Percentiles rank a stretch among this genome's conserved stretches.
Conservation (phyloP, 106 monocot genomes). For the Platanthera zijinensis region DNA sequence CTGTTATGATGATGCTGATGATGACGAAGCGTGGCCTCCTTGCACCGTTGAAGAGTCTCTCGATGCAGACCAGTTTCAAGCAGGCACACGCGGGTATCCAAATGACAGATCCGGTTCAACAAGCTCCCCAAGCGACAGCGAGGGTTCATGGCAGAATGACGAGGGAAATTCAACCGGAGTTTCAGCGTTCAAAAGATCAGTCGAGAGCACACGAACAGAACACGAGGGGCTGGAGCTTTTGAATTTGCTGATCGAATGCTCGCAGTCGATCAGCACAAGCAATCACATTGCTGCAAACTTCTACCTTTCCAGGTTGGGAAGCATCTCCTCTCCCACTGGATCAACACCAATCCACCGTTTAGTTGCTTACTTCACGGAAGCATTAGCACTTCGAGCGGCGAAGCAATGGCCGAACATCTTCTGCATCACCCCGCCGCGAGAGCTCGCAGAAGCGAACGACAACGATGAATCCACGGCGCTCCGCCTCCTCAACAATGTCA, state of each 20-base stretch:
- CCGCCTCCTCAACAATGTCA: conserved; percentile 43
- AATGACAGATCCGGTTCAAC: not conserved
- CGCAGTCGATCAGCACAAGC: conserved; percentile 1
- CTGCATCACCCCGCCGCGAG: conserved; percentile 28
- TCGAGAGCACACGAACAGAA: not conserved
- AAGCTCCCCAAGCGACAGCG: not conserved
- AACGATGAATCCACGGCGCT: conserved; percentile 34
- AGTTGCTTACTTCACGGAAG: conserved; percentile 68
- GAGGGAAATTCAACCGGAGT: not conserved
- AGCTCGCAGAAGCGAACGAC: conserved; percentile 13
- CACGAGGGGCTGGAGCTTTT: conserved; percentile 2
- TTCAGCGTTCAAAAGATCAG: not conserved
- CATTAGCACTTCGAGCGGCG: conserved; percentile 31
- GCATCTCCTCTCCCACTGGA: conserved; percentile 42
- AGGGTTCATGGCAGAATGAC: not conserved
- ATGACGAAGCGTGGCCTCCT: not conserved
- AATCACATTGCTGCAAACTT: conserved; percentile 40
- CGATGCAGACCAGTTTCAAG: not conserved
- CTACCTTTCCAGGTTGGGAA: conserved; percentile 49
- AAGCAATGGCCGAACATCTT: conserved; percentile 63
- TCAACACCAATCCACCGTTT: conserved; percentile 45
- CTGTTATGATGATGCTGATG: no score
- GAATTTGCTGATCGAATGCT: not conserved
- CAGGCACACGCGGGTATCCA: not conserved
- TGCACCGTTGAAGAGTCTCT: no score